Base-by-base conservation (phyloP, 352 stramenopile genomes). In the Pythium phragmiticola region DNA sequence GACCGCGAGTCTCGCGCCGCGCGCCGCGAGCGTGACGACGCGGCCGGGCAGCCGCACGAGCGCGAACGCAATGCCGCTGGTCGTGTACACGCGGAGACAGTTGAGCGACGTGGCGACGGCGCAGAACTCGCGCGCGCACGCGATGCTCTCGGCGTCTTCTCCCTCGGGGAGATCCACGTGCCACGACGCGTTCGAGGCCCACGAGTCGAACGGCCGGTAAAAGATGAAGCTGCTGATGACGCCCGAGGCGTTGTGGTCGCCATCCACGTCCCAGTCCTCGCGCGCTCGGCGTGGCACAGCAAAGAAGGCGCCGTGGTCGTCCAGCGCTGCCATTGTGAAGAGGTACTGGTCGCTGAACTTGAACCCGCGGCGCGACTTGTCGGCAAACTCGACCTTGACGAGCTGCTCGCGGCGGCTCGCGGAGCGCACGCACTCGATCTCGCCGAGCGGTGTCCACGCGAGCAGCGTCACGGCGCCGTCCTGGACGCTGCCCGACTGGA, bases 291-390 rank as follows among this genome's bases (percentile, higher is more conserved):
- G 73, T 0, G 86, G 82, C 4, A 87, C 79, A 14, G 66, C 86
- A 59, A 95, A 93, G 49, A 90, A 72, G 7, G 86, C 86, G n/a
- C 86, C 86, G 48, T 87, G 71, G 46, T 88, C 68, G 48, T 89
- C 86, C 28, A 95, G 63, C 50, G 72, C 77, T 2, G 80, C 86
- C 76, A 95, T 89, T 2, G 78, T 82, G 60, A 93, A 92, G 60
- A 88, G 74, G 60, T 93, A 92, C 57, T 88, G 89, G 64, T 95
- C 86, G 58, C 76, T 86, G 54, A 95, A 91, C 70, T 93, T 95
- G 66, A 95, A 92, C 0, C 83, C 84, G 55, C 86, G 86, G 6
- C 82, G 83, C 46, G 79, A 82, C 42, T 92, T 95, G 76, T 95
- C 86, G 0, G 74, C 61, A 43, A 95, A 95, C 57, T 87, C 80